Evolutionary conservation across 1,284 basidiomycete species (phyloP).

Genomic region (Irpex sp.): DNA sequence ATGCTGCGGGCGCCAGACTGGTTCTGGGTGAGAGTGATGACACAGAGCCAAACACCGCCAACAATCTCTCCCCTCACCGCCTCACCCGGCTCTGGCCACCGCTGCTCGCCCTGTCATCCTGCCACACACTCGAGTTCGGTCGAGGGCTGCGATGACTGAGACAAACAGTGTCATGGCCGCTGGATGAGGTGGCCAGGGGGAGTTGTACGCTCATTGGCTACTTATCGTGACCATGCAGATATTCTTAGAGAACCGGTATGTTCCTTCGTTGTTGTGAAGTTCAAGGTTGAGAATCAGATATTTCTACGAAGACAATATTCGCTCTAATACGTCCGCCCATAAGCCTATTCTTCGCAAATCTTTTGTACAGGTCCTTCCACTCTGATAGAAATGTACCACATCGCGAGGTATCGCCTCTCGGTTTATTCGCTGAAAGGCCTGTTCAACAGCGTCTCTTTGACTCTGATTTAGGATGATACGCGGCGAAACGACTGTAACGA

Average conservation of each 20-base stretch:
- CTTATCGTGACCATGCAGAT: not conserved
- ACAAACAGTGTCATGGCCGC: not conserved
- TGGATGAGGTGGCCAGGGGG: not conserved
- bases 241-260: not conserved
- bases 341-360: not conserved
- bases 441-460: not conserved
- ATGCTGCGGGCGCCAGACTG: not conserved
- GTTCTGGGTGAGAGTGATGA: conserved; percentile 1
- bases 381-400: not conserved
- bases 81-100: not conserved
- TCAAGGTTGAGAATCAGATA: not conserved
- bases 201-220: not conserved
- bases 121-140: not conserved
- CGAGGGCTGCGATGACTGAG: not conserved
- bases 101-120: not conserved
- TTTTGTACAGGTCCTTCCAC: not conserved
- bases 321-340: not conserved
- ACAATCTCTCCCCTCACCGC: not conserved
- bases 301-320: not conserved
- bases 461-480: not conserved
- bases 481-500: not conserved
- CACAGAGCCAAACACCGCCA: conserved; percentile 1
- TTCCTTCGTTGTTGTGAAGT: not conserved
- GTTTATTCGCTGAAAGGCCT: not conserved
- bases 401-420: not conserved